phyloP scores from a whole-genome alignment of 768 basidiomycete species.

The Polyporus arcularius region DNA sequence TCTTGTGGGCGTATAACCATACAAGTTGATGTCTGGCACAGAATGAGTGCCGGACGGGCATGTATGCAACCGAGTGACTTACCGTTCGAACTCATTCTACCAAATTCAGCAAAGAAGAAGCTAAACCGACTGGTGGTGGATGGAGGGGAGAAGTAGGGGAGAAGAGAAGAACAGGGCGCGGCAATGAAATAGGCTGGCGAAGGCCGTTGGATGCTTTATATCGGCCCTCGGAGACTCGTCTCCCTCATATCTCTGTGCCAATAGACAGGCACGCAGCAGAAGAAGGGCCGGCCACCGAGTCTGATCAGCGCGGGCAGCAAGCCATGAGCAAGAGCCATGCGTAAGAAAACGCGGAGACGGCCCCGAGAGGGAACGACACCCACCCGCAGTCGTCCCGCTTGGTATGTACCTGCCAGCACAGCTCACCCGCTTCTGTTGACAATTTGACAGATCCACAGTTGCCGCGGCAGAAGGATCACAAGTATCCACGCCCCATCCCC shows the following conservation, averaged over 20 bases:
- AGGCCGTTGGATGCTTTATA: too few species aligned
- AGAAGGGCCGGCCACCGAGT: neutral
- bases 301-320: neutral
- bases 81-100: neutral
- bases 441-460: too few species aligned
- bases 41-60: neutral
- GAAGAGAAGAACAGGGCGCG: too few species aligned
- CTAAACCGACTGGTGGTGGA: neutral
- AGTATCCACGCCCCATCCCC: too few species aligned
- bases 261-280: neutral
- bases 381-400: too few species aligned
- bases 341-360: neutral
- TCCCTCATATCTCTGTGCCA: neutral
- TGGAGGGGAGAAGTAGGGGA: neutral
- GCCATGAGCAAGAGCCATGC: neutral
- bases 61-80: neutral
- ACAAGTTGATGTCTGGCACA: neutral
- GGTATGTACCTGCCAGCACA: too few species aligned
- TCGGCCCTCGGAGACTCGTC: neutral
- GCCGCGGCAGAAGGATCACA: too few species aligned
- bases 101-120: neutral
- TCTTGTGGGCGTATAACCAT: slow-evolving; percentile 8
- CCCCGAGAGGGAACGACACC: neutral
- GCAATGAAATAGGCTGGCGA: too few species aligned
- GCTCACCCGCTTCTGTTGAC: too few species aligned